A percentile compares a stretch with the other conserved stretches of the same genome.
Evolutionary conservation across 192 early-diverging fungal species (phyloP).

Genomic region (Rhizoclosmatium globosum): DNA sequence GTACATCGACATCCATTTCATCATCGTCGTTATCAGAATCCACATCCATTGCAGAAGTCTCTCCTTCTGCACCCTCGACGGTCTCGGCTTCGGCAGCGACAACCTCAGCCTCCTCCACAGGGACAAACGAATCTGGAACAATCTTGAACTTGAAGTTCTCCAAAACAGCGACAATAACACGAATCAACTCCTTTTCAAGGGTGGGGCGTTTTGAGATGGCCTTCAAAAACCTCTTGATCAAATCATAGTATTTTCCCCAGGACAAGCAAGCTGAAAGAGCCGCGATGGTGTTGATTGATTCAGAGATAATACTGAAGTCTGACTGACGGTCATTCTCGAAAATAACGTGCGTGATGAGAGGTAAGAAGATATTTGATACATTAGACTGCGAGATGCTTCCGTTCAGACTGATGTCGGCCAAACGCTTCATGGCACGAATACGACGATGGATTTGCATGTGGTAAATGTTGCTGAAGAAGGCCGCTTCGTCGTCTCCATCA

Average conservation of each 20-base stretch:
- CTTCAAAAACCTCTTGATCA: slow-evolving; percentile 77
- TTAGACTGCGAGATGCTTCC: slow-evolving; percentile 58
- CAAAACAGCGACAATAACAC: slow-evolving; percentile 81
- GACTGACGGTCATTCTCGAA: slow-evolving; percentile 72
- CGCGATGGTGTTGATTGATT: slow-evolving; percentile 81
- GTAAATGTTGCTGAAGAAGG: slow-evolving; percentile 94
- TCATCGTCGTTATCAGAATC: slow-evolving; percentile 52
- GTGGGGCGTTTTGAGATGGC: slow-evolving; percentile 68
- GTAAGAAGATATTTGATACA: slow-evolving; percentile 79
- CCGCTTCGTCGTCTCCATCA: slow-evolving; percentile 87
- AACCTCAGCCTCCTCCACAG: slow-evolving; percentile 15
- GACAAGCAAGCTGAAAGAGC: slow-evolving; percentile 71
- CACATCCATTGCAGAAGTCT: slow-evolving; percentile 9
- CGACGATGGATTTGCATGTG: slow-evolving; percentile 97
- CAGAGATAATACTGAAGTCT: slow-evolving; percentile 84
- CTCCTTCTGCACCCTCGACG: slow-evolving; percentile 40
- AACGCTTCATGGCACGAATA: slow-evolving; percentile 78
- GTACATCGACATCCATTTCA: slow-evolving; percentile 49
- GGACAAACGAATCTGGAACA: slow-evolving; percentile 18
- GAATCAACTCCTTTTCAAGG: slow-evolving; percentile 84
- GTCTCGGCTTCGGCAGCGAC: slow-evolving; percentile 32
- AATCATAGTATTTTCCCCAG: slow-evolving; percentile 86
- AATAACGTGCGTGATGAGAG: slow-evolving; percentile 88
- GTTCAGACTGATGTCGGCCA: slow-evolving; percentile 56
- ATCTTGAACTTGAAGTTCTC: slow-evolving; percentile 95